Conservation (phyloP, 495 filamentous ascomycete genomes). For the Hamigera avellanea region DNA sequence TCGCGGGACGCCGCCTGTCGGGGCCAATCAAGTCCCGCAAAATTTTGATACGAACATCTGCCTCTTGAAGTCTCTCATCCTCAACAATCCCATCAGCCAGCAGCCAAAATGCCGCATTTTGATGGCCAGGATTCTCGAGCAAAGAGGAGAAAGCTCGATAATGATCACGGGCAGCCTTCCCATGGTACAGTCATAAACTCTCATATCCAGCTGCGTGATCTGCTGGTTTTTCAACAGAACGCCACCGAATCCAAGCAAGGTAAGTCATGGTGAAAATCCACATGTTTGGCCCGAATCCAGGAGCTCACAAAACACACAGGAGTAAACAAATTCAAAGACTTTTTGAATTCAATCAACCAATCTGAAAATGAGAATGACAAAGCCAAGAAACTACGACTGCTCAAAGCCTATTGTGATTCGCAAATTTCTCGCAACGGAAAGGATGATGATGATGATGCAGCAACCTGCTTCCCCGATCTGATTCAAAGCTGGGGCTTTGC, state of each 20-base stretch:
- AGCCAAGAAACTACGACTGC: conserved; percentile 42
- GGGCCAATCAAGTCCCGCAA: conserved; percentile 9
- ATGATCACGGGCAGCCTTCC: conserved; percentile 4
- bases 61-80: neutral
- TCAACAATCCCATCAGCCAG: neutral
- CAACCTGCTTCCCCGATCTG: conserved; percentile 56
- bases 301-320: too few species aligned
- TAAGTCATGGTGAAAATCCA: conserved; percentile 22
- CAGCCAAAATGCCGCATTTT: conserved; percentile 13
- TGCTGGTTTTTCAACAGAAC: conserved; percentile 60
- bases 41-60: conserved; percentile 6
- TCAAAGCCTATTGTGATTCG: conserved; percentile 62
- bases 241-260: conserved; percentile 49
- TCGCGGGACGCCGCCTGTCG: conserved; percentile 9
- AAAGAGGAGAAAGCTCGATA: conserved; percentile 35
- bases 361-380: conserved; percentile 34
- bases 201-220: conserved; percentile 44
- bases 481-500: conserved; percentile 73
- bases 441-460: conserved; percentile 45
- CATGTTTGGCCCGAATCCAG: too few species aligned
- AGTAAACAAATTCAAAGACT: conserved; percentile 63
- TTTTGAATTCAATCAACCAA: conserved; percentile 54
- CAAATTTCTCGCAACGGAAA: conserved; percentile 43
- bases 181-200: conserved; percentile 39
- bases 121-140: conserved; percentile 12